Evolutionary conservation across 1,139 yeast species (phyloP).

Genomic region (Zygosaccharomyces sapae): DNA sequence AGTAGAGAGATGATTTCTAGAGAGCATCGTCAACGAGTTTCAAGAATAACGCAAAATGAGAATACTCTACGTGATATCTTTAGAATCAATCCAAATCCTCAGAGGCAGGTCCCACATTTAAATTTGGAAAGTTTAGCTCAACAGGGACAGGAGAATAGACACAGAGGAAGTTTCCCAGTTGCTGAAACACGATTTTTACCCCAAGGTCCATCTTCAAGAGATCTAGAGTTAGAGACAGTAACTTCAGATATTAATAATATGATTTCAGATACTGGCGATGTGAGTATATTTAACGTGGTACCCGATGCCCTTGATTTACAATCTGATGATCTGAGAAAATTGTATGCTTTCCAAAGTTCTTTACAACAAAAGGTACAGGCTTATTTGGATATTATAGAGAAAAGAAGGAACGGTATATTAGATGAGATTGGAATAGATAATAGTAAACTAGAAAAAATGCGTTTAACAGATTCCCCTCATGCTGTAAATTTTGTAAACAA

Average conservation of each 20-base stretch:
- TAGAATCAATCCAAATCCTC: constrained; percentile 9
- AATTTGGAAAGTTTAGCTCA: constrained; percentile 3
- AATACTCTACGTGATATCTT: constrained; percentile 19
- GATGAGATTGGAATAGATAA: constrained; percentile 26
- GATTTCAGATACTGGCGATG: constrained; percentile 3
- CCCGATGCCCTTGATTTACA: constrained; percentile 14
- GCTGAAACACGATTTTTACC: neutral
- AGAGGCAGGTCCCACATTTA: constrained; percentile 3
- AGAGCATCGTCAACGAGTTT: constrained; percentile 22
- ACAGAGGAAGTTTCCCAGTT: constrained; percentile 1
- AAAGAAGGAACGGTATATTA: constrained; percentile 22
- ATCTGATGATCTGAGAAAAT: constrained; percentile 18
- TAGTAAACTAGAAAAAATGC: constrained; percentile 18
- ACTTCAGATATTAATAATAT: neutral
- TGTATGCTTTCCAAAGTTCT: constrained; percentile 21
- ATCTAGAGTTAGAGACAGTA: neutral
- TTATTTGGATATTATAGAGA: constrained; percentile 23
- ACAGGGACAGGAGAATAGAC: constrained; percentile 4
- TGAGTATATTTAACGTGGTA: constrained; percentile 11
- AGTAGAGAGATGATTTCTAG: constrained; percentile 18
- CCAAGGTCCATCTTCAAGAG: neutral
- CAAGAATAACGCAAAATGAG: constrained; percentile 22
- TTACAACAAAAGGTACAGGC: constrained; percentile 24
- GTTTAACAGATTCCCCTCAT: constrained; percentile 19
- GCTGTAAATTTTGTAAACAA: constrained; percentile 23